Evolutionary conservation across 129 eudicot genomes (phyloP).

Genomic region (Erigeron canadensis): DNA sequence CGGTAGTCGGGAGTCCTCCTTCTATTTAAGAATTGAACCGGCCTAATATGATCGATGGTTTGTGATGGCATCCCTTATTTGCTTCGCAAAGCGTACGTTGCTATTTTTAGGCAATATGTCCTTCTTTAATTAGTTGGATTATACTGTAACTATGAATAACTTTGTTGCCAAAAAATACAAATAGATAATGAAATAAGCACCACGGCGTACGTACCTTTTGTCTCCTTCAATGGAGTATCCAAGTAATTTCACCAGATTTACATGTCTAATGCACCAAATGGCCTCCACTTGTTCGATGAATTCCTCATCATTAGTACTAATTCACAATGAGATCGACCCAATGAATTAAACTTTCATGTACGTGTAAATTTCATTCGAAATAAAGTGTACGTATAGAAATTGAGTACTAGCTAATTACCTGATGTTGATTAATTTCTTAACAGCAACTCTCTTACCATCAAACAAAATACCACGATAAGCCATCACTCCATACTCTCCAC

Average conservation of each 20-base stretch:
- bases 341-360: not conserved
- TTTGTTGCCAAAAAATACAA: not conserved
- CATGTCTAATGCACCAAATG: slow-evolving; percentile 46
- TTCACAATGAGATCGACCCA: not conserved
- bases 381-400: too few relatives aligned
- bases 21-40: too few relatives aligned
- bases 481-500: slow-evolving; percentile 43
- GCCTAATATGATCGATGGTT: too few relatives aligned
- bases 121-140: not conserved
- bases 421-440: slow-evolving; percentile 32
- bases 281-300: slow-evolving; percentile 44
- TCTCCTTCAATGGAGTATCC: slow-evolving; percentile 47
- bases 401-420: too few relatives aligned
- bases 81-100: too few relatives aligned
- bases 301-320: slow-evolving; percentile 31
- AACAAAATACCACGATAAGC: slow-evolving; percentile 38
- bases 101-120: too few relatives aligned
- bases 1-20: too few relatives aligned
- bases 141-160: not conserved
- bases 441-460: slow-evolving; percentile 42
- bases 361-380: not conserved
- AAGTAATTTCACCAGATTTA: slow-evolving; percentile 53
- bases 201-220: too few relatives aligned
- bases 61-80: too few relatives aligned
- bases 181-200: not conserved